Evolutionary conservation across 1,139 yeast species (phyloP), one percentile per base, ranked within the genome.

Genomic region (Lizanozyma gosingica): DNA sequence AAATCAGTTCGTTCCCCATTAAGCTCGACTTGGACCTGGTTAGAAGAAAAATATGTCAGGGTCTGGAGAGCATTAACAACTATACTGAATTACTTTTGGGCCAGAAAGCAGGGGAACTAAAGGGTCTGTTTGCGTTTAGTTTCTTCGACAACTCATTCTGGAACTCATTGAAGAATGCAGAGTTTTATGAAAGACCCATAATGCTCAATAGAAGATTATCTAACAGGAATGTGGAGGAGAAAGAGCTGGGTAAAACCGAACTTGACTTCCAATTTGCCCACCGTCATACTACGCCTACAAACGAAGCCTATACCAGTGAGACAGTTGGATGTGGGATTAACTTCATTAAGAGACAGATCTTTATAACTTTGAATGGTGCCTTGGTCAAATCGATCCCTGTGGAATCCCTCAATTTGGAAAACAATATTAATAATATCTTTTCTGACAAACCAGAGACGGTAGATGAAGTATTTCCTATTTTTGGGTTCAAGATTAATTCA

Each of bases 251-350:
- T 6, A 22, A 11, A 22, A 22, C 29, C 6, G 29, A 22, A 22
- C 29, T 22, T 22, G 29, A 22, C 11, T 22, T 22, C 29, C 29
- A 22, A 22, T 22, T 22, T 22, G 29, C 11, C 11, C 29, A 22
- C 11, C 29, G 29, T 22, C 29, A 43, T 34, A 45, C 38, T n/a
- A 37, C 43, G 6, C 29, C 29, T 1, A 40, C 41, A 3, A 54
- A 51, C 35, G 54, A 55, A 37, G 38, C 52, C 1, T 54, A 52
- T 45, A 61, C 52, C 37, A 57, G 70, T 0, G 75, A 68, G 45
- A 51, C 57, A 1, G 55, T 69, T 36, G 76, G 76, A 0, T 64
- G 67, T 47, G 76, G 76, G 1, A 63, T 70, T 17, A 69, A 70
- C 49, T 69, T 63, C 42, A 60, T 67, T 32, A 62, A 67, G 34